These are phyloP conservation scores for Mortierella sp. DNA, from an alignment of 371 early-diverging fungal genomes.

Conservation along the genomic window DNA sequence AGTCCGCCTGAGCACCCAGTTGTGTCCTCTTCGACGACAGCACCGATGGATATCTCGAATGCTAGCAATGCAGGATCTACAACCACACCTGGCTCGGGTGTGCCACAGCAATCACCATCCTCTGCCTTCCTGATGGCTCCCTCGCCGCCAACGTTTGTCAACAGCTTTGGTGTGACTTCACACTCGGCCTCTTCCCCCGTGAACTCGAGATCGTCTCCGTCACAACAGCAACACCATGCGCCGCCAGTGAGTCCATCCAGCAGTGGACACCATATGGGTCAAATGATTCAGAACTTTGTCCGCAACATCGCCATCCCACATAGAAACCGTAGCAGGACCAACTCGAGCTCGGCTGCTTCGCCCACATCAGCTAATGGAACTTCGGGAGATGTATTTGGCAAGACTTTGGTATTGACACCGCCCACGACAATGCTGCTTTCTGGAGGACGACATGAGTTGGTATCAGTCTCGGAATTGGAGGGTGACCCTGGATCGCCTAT, in stretches of 20 bases:
- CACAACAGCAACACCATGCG: slow-evolving; percentile 4
- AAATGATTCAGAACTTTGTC: slow-evolving; percentile 51
- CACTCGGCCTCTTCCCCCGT: slow-evolving; percentile 20
- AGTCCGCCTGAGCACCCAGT: too few species aligned
- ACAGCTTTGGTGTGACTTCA: slow-evolving; percentile 30
- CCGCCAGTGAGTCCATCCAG: slow-evolving; percentile 30
- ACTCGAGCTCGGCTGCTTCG: slow-evolving; percentile 32
- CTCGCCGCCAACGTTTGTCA: slow-evolving; percentile 40
- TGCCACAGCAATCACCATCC: slow-evolving; percentile 40
- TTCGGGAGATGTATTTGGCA: slow-evolving; percentile 35
- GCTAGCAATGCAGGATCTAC: slow-evolving; percentile 7
- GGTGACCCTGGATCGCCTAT: slow-evolving; percentile 3
- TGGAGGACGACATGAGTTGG: slow-evolving; percentile 30
- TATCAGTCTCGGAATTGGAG: slow-evolving; percentile 35
- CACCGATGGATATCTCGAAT: slow-evolving; percentile 28
- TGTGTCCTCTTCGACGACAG: slow-evolving; percentile 19
- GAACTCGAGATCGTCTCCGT: slow-evolving; percentile 8
- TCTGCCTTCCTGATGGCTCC: slow-evolving; percentile 45
- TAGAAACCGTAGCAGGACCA: slow-evolving; percentile 49
- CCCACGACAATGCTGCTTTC: slow-evolving; percentile 5
- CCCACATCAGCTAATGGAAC: slow-evolving; percentile 6
- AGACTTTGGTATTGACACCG: slow-evolving; percentile 39
- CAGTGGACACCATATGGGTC: slow-evolving; percentile 19
- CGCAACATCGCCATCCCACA: slow-evolving; percentile 42
- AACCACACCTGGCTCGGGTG: slow-evolving; percentile 3